These are phyloP conservation scores for Kluyveromyces siamensis DNA, from an alignment of 805 yeast species.

Conservation along the genomic window DNA sequence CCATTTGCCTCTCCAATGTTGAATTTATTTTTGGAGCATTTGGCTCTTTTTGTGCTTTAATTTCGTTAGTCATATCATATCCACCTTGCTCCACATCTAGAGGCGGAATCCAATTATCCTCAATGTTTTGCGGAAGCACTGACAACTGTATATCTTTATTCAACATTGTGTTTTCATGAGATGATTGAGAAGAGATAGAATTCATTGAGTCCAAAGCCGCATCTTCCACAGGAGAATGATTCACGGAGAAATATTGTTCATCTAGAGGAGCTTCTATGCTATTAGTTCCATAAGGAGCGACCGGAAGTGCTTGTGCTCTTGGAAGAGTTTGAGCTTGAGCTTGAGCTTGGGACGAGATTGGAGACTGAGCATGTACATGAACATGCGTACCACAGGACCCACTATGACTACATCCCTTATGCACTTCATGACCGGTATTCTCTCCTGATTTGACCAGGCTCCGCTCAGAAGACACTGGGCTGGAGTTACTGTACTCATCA, in stretches of 20 bases:
- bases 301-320: background rate
- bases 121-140: background rate
- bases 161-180: slow-evolving; percentile 9
- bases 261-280: slow-evolving; percentile 11
- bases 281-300: slow-evolving; percentile 3
- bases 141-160: background rate
- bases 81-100: slow-evolving; percentile 17
- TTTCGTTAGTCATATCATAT: slow-evolving; percentile 2
- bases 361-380: background rate
- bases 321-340: background rate
- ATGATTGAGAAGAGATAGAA: slow-evolving; percentile 14
- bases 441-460: background rate
- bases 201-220: slow-evolving; percentile 17
- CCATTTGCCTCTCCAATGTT: slow-evolving; percentile 9
- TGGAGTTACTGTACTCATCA: slow-evolving; percentile 10
- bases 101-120: slow-evolving; percentile 11
- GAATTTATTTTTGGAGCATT: slow-evolving; percentile 4
- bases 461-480: background rate
- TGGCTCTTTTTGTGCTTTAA: slow-evolving; percentile 1
- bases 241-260: slow-evolving; percentile 10
- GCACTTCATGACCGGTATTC: background rate
- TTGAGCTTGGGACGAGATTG: background rate
- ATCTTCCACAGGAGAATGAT: slow-evolving; percentile 14
- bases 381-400: background rate
- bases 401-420: background rate